Conservation (phyloP, 139 green algal genomes). For the Trebouxia sp. region DNA sequence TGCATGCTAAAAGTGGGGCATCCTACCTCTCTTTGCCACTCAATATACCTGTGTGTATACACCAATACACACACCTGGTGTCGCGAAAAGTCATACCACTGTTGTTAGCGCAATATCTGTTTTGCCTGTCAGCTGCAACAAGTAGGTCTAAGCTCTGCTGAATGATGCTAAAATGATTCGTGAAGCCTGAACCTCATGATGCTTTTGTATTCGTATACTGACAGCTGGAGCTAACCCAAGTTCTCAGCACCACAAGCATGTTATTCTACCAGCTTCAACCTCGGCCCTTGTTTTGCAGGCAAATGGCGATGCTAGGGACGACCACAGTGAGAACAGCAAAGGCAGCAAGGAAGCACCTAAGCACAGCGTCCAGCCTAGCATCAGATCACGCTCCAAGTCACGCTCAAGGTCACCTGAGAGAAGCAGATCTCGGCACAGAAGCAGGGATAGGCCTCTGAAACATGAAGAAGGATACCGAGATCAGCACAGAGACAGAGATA, state of each 20-base stretch:
- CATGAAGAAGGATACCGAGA: conserved; percentile 1
- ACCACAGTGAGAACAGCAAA: conserved; percentile 13
- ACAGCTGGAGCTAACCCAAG: conserved; percentile 39
- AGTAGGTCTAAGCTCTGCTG: conserved; percentile 21
- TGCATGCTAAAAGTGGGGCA: no score
- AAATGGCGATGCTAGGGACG: conserved; percentile 1
- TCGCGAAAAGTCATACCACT: no score
- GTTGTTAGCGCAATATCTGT: no score
- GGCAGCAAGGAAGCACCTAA: neutral
- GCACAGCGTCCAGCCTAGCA: neutral
- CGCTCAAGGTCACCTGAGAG: neutral
- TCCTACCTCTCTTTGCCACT: no score
- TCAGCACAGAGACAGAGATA: neutral
- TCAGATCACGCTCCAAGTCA: neutral
- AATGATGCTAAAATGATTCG: conserved; percentile 41
- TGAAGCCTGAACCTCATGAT: conserved; percentile 37
- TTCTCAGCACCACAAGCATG: no score
- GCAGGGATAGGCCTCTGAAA: neutral
- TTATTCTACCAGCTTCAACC: neutral
- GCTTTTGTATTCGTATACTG: conserved; percentile 53
- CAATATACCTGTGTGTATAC: no score
- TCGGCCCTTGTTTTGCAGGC: neutral
- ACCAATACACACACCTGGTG: no score
- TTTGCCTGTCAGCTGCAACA: no score
- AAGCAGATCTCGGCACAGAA: neutral